A percentile compares a stretch with the other conserved stretches of the same genome.
These are phyloP conservation scores for Cadophora malorum DNA, from an alignment of 2,329 filamentous ascomycete species.

Conservation along the genomic window DNA sequence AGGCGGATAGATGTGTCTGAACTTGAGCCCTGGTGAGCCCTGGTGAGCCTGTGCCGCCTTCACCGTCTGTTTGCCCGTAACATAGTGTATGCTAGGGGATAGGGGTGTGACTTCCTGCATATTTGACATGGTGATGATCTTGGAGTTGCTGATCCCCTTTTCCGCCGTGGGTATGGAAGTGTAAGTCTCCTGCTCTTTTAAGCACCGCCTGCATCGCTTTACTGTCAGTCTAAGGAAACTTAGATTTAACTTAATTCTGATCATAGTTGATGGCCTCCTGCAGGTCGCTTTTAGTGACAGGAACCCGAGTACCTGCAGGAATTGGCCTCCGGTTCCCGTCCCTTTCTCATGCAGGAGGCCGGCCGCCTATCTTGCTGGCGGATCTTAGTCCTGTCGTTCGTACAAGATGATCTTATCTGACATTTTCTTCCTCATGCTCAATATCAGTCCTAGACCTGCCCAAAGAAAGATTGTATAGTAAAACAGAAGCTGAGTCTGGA, in stretches of 20 bases:
- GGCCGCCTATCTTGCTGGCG: background rate
- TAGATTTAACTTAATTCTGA: background rate
- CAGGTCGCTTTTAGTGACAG: slow-evolving; percentile 12
- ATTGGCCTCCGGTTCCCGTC: slow-evolving; percentile 8
- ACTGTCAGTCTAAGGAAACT: background rate
- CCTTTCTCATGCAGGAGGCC: slow-evolving; percentile 12
- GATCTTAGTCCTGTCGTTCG: background rate
- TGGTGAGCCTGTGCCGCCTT: slow-evolving; percentile 2
- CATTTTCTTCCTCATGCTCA: background rate
- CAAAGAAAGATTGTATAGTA: slow-evolving; percentile 1
- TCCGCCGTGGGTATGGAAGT: background rate
- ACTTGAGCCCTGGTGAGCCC: background rate
- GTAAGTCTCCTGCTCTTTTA: background rate
- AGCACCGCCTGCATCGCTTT: slow-evolving; percentile 1
- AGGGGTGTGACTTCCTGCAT: slow-evolving; percentile 11
- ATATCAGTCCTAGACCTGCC: background rate
- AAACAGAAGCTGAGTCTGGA: background rate
- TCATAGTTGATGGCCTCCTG: background rate
- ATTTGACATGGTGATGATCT: slow-evolving; percentile 11
- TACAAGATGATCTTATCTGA: slow-evolving; percentile 8
- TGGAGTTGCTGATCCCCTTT: slow-evolving; percentile 11
- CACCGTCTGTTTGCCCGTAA: slow-evolving; percentile 5
- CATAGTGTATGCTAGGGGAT: background rate
- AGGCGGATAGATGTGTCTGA: background rate
- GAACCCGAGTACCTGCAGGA: slow-evolving; percentile 22